Evolutionary conservation across 345 rosid genomes (phyloP), one percentile per base, ranked within the genome.

Genomic region (Gossypium rotundifolium): DNA sequence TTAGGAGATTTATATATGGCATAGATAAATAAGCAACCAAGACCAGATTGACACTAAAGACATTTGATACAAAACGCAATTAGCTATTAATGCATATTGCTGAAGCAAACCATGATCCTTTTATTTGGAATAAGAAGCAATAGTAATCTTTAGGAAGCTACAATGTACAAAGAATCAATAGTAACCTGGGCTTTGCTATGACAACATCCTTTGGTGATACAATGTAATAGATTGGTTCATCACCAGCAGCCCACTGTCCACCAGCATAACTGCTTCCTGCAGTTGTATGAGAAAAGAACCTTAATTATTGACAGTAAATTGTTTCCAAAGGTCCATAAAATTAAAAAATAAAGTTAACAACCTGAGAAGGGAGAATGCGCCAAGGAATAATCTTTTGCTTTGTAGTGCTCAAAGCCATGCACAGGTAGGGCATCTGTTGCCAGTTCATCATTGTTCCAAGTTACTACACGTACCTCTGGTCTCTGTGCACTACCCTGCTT

Each of bases 231-330:
- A 87, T 70, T 38, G 99, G 97, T 81, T 95, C 99, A 84, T 95
- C 99, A 74, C 98, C 98, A 84, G 99, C 93, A 66, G 96, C 94
- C 99, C 99, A 95, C 84, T 91, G 99, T 70, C 99, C 98, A 76
- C 99, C 99, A 81, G 93, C 97, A 79, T 95, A 90, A 77, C 99
- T 95, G 81, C 97, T 95, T 78, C 99, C 99, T 95, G 83, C 45
- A 81, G 60, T 75, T 76, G 71, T 74, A 74, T 49, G 25, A 77
- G 76, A 54, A 54, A 66, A 33, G 67, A 29, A 52, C 67, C 74
- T 76, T 25, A 64, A 82, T 27, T 29, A 70, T 67, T 51, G 78
- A 63, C 76, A 59, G 69, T 51, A 72, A 65, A 61, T 55, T 80
- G 74, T 63, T 65, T 71, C 51, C 71, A 45, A 59, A 65, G 69